Percentiles rank a stretch among this genome's conserved stretches.
These are phyloP conservation scores for Jaltomata sinuosa DNA, from an alignment of 257 asterid genomes.

Conservation along the genomic window DNA sequence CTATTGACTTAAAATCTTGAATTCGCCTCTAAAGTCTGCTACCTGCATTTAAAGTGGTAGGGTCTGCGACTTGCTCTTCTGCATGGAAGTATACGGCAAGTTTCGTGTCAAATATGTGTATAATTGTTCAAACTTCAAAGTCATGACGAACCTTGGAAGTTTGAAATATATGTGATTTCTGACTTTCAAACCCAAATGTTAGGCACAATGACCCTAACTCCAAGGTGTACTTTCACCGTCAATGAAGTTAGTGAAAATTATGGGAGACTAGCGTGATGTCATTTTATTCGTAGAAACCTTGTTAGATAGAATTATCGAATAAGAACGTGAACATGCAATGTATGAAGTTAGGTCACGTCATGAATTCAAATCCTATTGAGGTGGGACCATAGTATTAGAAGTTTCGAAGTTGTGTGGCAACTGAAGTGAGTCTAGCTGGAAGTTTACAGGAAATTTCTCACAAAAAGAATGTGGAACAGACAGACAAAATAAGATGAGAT, in stretches of 20 bases:
- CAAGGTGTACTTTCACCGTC: neutral
- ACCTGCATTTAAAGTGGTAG: neutral
- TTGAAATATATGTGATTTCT: neutral
- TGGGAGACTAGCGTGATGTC: neutral
- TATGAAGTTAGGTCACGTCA: neutral
- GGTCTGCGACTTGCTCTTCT: neutral
- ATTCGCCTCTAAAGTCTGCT: neutral
- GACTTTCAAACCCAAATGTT: neutral
- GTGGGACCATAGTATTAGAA: neutral
- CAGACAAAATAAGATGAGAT: neutral
- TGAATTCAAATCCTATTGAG: neutral
- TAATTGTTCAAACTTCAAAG: neutral
- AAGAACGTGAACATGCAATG: too few species aligned
- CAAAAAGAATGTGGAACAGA: neutral
- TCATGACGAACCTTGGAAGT: neutral
- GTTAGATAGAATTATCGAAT: neutral
- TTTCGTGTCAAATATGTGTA: neutral
- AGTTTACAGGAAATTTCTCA: neutral
- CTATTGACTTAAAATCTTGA: neutral
- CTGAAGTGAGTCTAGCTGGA: neutral
- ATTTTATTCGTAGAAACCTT: neutral
- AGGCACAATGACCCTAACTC: neutral
- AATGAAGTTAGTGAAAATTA: neutral
- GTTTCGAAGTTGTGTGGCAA: neutral
- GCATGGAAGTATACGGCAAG: neutral